Base-by-base conservation (phyloP, 495 filamentous ascomycete species). In the Diplogelasinospora grovesii region DNA sequence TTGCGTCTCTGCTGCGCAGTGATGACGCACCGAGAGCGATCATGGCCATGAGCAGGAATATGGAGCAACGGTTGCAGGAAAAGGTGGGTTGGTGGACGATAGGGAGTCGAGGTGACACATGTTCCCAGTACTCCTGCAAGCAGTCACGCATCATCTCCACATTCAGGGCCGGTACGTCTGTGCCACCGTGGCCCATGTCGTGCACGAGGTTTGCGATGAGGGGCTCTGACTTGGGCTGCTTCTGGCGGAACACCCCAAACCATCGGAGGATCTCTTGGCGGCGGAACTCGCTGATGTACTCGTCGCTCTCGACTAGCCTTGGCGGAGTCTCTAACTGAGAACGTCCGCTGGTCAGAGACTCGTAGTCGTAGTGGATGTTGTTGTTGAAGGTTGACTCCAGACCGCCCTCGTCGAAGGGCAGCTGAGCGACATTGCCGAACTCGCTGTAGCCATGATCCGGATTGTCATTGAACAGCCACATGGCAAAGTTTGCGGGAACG, bases 51-150 rank as follows among this genome's bases (percentile, higher is more conserved):
- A 98, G 65, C 7, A 98, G 75, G 36, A 88, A 66, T 47, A 86
- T 79, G 3, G 85, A 82, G 14, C 85, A 86, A 21, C 82, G 78
- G 54, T 93, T 82, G 8, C 84, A 79, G 8, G 79, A 81, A 61
- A 97, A 98, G 0, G 90, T 97, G 8, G 92, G 86, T 42, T 86
- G 81, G 51, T 98, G 92, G 27, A 98, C 71, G 36, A 98, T 94
- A 22, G 92, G 92, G 29, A 98, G 67, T 45, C 95, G 89, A 14
- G 87, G 79, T 54, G 94, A 92, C 31, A 96, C 89, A 53, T 94
- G 81, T 27, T 83, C 78, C 90, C 90, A 98, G 61, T 86, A 98
- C 27, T 89, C 87, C 14, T 81, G 78, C 52, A 96, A 78, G 62
- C 93, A 98, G 21, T 85, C 83, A 53, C 92, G 83, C 78, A 97